These are phyloP conservation scores for Pleurotus platypus DNA, from an alignment of 768 basidiomycete genomes.

Conservation along the genomic window DNA sequence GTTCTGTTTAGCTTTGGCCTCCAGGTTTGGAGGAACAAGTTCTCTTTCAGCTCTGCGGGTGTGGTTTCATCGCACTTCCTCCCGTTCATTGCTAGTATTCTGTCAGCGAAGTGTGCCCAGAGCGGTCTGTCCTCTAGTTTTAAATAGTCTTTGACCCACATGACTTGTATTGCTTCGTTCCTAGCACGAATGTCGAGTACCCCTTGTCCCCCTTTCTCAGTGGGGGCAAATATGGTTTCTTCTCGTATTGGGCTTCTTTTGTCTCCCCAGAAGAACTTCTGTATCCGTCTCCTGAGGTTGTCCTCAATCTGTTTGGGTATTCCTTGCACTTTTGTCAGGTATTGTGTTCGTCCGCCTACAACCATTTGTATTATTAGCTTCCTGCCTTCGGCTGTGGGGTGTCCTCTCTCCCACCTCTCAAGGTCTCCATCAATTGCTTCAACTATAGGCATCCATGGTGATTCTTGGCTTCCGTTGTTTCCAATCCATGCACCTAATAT, in stretches of 20 bases:
- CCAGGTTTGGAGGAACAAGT: slow-evolving; percentile 1
- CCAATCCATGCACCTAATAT: neutral
- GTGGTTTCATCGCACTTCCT: neutral
- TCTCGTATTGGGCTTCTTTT: neutral
- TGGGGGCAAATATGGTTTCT: neutral
- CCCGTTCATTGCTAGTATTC: neutral
- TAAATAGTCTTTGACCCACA: neutral
- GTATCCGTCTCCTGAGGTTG: neutral
- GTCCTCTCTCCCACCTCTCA: neutral
- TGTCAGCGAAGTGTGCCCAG: neutral
- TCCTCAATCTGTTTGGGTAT: slow-evolving; percentile 20
- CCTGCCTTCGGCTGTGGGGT: neutral
- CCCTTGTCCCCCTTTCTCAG: neutral
- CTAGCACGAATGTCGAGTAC: neutral
- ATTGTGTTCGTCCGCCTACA: slow-evolving; percentile 21
- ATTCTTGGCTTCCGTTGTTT: neutral
- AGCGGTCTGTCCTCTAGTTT: neutral
- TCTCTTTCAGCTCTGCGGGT: neutral
- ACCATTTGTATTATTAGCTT: slow-evolving; percentile 19
- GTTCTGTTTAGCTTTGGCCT: neutral
- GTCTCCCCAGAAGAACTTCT: neutral
- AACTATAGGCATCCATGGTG: neutral
- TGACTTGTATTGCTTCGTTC: neutral
- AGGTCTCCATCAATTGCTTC: neutral
- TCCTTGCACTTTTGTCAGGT: slow-evolving; percentile 21